Evolutionary conservation across 208 protist genomes (phyloP), one percentile per base, ranked within the genome.

Genomic region (Herpetomonas samuelpessoai): DNA sequence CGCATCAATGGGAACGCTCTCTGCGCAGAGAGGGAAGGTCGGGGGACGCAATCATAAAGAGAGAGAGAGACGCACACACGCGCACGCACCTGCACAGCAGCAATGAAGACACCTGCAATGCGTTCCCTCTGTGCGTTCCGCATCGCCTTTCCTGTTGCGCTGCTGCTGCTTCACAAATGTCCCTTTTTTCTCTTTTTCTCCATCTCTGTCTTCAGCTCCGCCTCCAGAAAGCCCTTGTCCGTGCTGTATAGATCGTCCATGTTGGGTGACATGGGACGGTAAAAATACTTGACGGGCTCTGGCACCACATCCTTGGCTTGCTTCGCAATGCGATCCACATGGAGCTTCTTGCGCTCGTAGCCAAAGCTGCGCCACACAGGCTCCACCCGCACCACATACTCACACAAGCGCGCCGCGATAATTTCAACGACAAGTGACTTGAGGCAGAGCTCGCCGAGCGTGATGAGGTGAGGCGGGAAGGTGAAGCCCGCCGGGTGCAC

Each of bases 321-420:
- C 27, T 58, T 59, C 19, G 69, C 69, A 9, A 86, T 81, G 21
- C 69, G 56, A 19, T 27, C 19, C n/a, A 80, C 62, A 35, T 81
- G 60, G 7, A 90, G 70, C 45, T 65, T 57, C 35, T 81, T 81
- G 21, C 88, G 83, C 71, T 96, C 91, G 53, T 72, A 91, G 10
- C 87, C 88, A 57, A 82, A 88, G 53, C 69, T 75, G 21, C 79
- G 79, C 88, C 91, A 96, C 4, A 92, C 78, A 35, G 86, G 84
- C 79, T 96, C 91, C 19, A 83, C 84, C 10, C 91, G 91, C 49
- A 93, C 81, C 72, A 95, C 83, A 74, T 96, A 96, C 78, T 96
- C 91, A 65, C 83, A 85, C 50, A 96, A 53, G 9, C 91, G 85
- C 4, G 76, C 61, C n/a, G 71, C 65, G 28, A 93, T 75, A 55